Base-by-base conservation (phyloP, 352 stramenopile genomes). In the Blastocystis sp. region DNA sequence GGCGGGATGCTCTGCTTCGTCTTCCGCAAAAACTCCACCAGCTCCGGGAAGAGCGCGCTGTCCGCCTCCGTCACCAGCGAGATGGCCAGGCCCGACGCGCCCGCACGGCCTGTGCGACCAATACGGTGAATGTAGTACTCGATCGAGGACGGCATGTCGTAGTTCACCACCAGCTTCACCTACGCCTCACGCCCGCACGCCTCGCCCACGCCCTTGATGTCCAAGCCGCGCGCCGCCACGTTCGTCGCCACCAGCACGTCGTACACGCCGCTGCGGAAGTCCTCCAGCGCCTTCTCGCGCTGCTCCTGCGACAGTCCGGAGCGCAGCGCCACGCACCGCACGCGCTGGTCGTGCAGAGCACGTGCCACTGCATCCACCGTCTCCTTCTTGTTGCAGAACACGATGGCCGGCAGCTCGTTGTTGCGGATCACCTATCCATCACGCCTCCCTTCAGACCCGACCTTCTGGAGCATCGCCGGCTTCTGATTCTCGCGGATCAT, bases 361-460 rank as follows among this genome's bases (percentile, higher is more conserved):
- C 74, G 48, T n/a, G 60, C 56, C 0, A 84, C 74, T 0, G 45
- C n/a, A 89, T 99, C 96, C 71, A 94, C 96, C 88, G 96, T 93
- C 89, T 98, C 98, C 93, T 99, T 99, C 89, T 97, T 95, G 91
- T 99, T 99, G 81, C 98, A 96, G 91, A 99, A 99, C n/a, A 99
- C 95, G 80, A 99, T 98, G 62, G 98, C 93, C 21, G 81, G 88
- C 0, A 92, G 91, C 79, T 93, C 91, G 3, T 91, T 91, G 76
- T 93, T 93, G 1, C 94, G 87, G 61, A 98, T 92, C 17, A 93
- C 60, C 19, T 96, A 92, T 1, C 90, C 56, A 94, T 92, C 88
- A 98, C 91, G 23, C 91, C 34, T 14, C 71, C 9, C 5, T 5
- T 19, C 2, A 11, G 74, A 45, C 90, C 11, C 60, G 14, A 88